These are phyloP conservation scores for Candida anutae DNA, from an alignment of 1,139 yeast species.

Conservation along the genomic window DNA sequence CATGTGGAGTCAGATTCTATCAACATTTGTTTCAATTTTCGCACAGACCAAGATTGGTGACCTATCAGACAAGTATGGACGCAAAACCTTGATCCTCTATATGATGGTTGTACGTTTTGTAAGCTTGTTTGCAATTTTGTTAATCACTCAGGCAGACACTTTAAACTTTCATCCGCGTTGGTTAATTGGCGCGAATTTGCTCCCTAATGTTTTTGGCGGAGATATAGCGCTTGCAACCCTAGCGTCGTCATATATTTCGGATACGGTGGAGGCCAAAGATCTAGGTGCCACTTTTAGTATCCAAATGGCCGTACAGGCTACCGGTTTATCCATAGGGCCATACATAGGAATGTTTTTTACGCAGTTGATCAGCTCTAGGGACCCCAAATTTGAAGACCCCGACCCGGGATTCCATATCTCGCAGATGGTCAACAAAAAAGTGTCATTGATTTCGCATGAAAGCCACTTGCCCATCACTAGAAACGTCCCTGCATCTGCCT, in stretches of 20 bases:
- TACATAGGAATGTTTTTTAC: conserved; percentile 3
- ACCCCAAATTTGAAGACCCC: too few species aligned
- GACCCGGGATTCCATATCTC: background rate
- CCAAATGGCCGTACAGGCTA: conserved; percentile 4
- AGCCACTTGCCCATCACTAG: background rate
- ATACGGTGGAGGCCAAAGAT: conserved; percentile 5
- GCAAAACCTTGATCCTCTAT: conserved; percentile 5
- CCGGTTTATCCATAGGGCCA: conserved; percentile 7
- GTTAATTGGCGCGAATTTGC: conserved; percentile 2
- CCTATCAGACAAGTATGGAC: conserved; percentile 6
- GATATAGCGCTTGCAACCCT: conserved; percentile 4
- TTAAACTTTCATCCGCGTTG: conserved; percentile 4
- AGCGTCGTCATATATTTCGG: conserved; percentile 6
- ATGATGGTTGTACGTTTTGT: background rate
- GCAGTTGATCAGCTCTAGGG: background rate
- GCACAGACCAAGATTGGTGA: conserved; percentile 7
- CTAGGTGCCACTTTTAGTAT: conserved; percentile 6
- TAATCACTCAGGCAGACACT: conserved; percentile 2
- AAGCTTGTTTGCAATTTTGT: conserved; percentile 1
- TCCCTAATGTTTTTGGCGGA: conserved; percentile 7
- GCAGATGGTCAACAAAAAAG: background rate
- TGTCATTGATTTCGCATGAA: too few species aligned
- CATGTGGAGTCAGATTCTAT: conserved; percentile 1
- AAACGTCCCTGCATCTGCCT: background rate
- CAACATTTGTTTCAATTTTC: conserved; percentile 2